Evolutionary conservation across 768 basidiomycete species (phyloP), one percentile per base, ranked within the genome.

Genomic region (Hericium erinaceus): DNA sequence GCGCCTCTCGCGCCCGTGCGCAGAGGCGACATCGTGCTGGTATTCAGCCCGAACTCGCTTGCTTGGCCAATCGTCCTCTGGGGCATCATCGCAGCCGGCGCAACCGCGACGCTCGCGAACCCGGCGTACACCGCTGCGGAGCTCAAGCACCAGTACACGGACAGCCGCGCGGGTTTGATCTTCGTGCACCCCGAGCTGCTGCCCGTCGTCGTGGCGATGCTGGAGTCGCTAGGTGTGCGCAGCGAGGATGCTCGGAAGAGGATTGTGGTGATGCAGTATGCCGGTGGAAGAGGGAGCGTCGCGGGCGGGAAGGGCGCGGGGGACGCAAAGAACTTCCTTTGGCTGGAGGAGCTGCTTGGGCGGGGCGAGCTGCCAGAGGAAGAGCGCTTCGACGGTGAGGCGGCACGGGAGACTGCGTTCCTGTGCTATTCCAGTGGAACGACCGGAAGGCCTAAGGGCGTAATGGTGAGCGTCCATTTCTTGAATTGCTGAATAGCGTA

Each of bases 381-480:
- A 65, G 83, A 80, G 61, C 73, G 69, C 62, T 82, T 85, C 52
- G 74, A 81, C 13, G 82, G 79, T 0, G 39, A 51, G 55, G 61
- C 73, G 20, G 74, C 82, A 1, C 66, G 83, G 54, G 83, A 87
- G 63, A 89, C 88, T 0, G 69, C 74, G 3, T 81, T 81, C 61
- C 64, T 90, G 39, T 89, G 85, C 57, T 89, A 89, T 57, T 74
- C 71, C 3, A 72, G 71, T 67, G 89, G 89, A 5, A 92, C 89
- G 1, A 89, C 86, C 0, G 87, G 89, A 2, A 82, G 83, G 60
- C 84, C 90, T 2, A 93, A 92, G 69, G 90, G 80, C 4, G 79
- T 82, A 16, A 72, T 77, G 61, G 74, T 72, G 16, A 37, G 56
- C 26, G 16, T 20, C 33, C 49, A 1, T 24, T 24, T 11, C 2